phyloP scores from a whole-genome alignment of 257 asterid genomes.

The Solanum corneliomulleri region DNA sequence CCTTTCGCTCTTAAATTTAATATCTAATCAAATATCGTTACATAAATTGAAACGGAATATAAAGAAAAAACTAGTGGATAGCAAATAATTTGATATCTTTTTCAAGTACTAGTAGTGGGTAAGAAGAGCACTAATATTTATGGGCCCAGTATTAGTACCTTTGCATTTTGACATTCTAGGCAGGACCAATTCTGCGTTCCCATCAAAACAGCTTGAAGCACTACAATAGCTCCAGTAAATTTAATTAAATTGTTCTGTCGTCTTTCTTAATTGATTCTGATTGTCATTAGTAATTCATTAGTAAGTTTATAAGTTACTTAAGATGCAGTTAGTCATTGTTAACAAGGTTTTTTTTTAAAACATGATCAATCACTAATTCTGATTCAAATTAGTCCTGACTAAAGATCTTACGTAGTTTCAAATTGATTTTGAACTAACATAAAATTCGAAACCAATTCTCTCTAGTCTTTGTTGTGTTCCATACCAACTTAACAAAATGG shows the following conservation, averaged over 20 bases:
- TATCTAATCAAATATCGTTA: neutral
- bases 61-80: neutral
- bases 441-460: neutral
- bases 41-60: rapidly evolving
- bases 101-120: neutral
- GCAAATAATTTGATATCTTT: neutral
- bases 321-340: neutral
- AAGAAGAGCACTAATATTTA: neutral
- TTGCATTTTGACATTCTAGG: neutral
- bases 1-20: neutral
- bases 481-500: neutral
- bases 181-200: neutral
- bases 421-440: neutral
- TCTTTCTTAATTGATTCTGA: neutral
- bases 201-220: neutral
- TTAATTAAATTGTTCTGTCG: neutral
- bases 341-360: neutral
- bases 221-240: neutral
- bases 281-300: neutral
- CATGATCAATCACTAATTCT: neutral
- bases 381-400: neutral
- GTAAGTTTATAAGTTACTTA: neutral
- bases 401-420: neutral
- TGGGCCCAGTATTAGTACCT: neutral
- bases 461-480: neutral